These are phyloP conservation scores for Plasmopara halstedii DNA, from an alignment of 352 stramenopile genomes.

Conservation along the genomic window DNA sequence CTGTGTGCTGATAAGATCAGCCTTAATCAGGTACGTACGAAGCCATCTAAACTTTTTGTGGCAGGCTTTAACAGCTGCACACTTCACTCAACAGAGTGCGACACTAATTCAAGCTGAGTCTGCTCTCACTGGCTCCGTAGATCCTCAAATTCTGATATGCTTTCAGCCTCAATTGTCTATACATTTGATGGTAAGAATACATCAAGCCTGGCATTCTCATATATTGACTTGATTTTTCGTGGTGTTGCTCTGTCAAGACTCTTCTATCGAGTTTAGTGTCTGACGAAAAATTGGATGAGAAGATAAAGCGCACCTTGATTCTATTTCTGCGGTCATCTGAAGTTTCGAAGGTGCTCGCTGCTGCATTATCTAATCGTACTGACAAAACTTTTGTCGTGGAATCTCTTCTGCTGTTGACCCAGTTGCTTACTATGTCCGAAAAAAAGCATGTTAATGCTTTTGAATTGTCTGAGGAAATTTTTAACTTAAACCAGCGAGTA, in stretches of 20 bases:
- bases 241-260: no score
- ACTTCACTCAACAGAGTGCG: slow-evolving; percentile 37
- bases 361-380: slow-evolving; percentile 49
- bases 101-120: slow-evolving; percentile 63
- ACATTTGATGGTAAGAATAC: slow-evolving; percentile 44
- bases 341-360: slow-evolving; percentile 47
- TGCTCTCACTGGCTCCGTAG: slow-evolving; percentile 36
- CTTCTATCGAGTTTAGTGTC: slow-evolving; percentile 45
- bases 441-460: slow-evolving; percentile 62
- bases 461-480: slow-evolving; percentile 52
- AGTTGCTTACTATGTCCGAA: slow-evolving; percentile 35
- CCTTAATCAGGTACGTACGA: slow-evolving; percentile 70
- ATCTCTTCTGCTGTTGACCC: slow-evolving; percentile 46
- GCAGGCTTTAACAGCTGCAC: no score
- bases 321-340: slow-evolving; percentile 72
- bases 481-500: slow-evolving; percentile 42
- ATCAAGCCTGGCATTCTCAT: no score
- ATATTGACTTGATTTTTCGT: no score
- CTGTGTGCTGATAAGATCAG: slow-evolving; percentile 53
- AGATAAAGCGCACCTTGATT: slow-evolving; percentile 53
- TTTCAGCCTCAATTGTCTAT: slow-evolving; percentile 70
- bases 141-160: slow-evolving; percentile 38
- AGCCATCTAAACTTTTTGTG: no score
- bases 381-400: slow-evolving; percentile 68
- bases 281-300: slow-evolving; percentile 48